Evolutionary conservation across 257 asterid species (phyloP).

Genomic region (Paraleonurus japonicus): DNA sequence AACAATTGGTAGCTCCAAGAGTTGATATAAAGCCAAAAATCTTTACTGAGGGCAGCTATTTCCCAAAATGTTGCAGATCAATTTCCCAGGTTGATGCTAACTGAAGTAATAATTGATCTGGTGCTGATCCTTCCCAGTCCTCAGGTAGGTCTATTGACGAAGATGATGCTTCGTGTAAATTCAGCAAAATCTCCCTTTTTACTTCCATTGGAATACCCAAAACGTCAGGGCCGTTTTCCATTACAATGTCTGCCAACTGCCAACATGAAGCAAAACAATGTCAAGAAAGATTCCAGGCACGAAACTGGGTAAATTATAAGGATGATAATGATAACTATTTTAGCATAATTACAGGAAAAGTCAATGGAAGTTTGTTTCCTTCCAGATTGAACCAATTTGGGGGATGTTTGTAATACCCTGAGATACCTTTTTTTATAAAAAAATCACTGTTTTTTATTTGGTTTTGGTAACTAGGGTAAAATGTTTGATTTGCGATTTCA

Average conservation of each 20-base stretch:
- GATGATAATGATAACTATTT: background rate
- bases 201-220: conserved; percentile 67
- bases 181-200: conserved; percentile 66
- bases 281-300: conserved; percentile 7
- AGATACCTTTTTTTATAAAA: background rate
- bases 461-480: background rate
- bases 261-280: conserved; percentile 10
- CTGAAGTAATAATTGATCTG: conserved; percentile 72
- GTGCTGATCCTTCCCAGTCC: conserved; percentile 93
- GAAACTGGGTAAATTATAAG: background rate
- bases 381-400: background rate
- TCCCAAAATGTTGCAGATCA: conserved; percentile 66
- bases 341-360: background rate
- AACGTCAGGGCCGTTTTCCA: conserved; percentile 74
- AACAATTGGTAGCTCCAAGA: conserved; percentile 16
- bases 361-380: background rate
- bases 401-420: background rate
- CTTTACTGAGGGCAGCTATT: conserved; percentile 31
- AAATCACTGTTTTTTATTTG: background rate
- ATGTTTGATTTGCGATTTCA: background rate
- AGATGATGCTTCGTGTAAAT: conserved; percentile 67
- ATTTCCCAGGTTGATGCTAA: conserved; percentile 91
- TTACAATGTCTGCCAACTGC: conserved; percentile 74
- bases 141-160: conserved; percentile 60
- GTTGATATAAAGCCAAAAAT: conserved; percentile 18